Evolutionary conservation across 2,329 filamentous ascomycete genomes (phyloP).

Genomic region (Trichoderma guizhouense): DNA sequence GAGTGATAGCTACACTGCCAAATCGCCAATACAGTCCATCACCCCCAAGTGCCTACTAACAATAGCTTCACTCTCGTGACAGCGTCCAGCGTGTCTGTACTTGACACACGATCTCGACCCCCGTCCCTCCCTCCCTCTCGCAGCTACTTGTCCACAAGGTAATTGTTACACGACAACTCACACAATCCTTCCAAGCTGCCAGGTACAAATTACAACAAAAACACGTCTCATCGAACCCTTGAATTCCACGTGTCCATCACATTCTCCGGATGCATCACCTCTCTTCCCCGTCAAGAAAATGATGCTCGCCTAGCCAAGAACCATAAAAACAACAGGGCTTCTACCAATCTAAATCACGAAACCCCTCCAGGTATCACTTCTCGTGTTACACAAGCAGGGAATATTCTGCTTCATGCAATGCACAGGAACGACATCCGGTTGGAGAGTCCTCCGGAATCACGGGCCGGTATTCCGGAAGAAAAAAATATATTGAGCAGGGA

Average conservation of each 20-base stretch:
- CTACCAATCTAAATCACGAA: neutral
- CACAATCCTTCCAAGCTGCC: neutral
- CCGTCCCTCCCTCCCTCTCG: neutral
- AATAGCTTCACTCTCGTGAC: neutral
- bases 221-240: neutral
- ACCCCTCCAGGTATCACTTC: neutral
- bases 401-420: constrained; percentile 6
- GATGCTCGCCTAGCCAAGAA: neutral
- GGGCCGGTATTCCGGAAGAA: neutral
- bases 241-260: neutral
- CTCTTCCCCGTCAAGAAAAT: neutral
- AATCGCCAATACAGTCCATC: neutral
- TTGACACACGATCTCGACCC: neutral
- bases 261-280: neutral
- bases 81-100: neutral
- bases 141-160: neutral
- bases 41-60: neutral
- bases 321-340: neutral
- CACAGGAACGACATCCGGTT: constrained; percentile 15
- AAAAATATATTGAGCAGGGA: neutral
- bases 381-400: neutral
- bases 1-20: neutral
- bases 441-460: constrained; percentile 11
- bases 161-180: neutral
- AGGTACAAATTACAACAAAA: neutral